Evolutionary conservation across 768 basidiomycete species (phyloP).

Genomic region (Multifurca ochricompacta): DNA sequence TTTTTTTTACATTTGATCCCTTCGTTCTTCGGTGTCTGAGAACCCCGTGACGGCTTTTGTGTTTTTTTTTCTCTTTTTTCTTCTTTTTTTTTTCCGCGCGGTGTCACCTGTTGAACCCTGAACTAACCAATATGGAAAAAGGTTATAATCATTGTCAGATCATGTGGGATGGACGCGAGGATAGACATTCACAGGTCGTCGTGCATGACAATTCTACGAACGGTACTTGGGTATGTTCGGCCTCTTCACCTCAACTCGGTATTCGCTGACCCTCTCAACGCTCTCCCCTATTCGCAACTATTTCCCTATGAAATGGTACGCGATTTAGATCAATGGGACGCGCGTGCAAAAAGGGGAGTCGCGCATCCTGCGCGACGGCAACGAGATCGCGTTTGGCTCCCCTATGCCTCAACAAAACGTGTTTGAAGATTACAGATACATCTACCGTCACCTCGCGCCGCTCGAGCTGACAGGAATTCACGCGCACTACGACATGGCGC

Average conservation of each 20-base stretch:
- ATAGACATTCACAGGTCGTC: conserved; percentile 34
- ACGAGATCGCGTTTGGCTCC: conserved; percentile 82
- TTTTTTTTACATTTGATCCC: too few relatives aligned
- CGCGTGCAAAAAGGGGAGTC: conserved; percentile 52
- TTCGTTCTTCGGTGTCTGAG: conserved; percentile 14
- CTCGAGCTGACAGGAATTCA: conserved; percentile 48
- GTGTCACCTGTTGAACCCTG: too few relatives aligned
- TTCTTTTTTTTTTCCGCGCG: conserved; percentile 24
- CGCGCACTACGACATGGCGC: conserved; percentile 55
- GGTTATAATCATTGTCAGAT: conserved; percentile 52
- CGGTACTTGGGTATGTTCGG: conserved; percentile 55
- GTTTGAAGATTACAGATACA: conserved; percentile 70
- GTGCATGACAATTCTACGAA: conserved; percentile 60
- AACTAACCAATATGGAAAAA: too few relatives aligned
- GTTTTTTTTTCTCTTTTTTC: conserved; percentile 1
- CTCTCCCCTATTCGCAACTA: background rate
- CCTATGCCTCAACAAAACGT: conserved; percentile 37
- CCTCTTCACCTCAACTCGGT: background rate
- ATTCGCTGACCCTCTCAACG: background rate
- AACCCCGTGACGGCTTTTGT: too few relatives aligned
- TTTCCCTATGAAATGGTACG: too few relatives aligned
- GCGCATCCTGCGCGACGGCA: conserved; percentile 63
- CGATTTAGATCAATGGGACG: conserved; percentile 67
- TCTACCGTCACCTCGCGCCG: conserved; percentile 58
- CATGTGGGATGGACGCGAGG: conserved; percentile 49